Evolutionary conservation across 2,329 filamentous ascomycete genomes (phyloP).

Genomic region (Pestalotiopsis sp.): DNA sequence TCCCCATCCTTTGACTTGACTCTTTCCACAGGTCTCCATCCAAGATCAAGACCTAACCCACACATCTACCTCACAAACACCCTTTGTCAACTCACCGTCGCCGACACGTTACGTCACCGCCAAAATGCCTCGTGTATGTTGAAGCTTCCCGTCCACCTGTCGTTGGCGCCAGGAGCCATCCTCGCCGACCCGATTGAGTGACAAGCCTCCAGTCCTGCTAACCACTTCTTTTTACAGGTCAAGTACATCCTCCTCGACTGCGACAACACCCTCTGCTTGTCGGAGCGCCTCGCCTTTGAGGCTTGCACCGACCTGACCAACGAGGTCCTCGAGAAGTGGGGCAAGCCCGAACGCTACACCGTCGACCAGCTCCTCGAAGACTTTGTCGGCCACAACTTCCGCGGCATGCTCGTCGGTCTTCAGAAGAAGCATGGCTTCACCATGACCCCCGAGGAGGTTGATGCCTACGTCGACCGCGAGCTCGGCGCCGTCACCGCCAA

Average conservation of each 20-base stretch:
- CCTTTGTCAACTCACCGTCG: neutral
- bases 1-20: neutral
- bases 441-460: constrained; percentile 62
- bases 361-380: constrained; percentile 70
- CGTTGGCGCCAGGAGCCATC: neutral
- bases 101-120: constrained; percentile 1
- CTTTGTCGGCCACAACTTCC: constrained; percentile 80
- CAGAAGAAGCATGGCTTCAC: constrained; percentile 71
- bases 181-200: neutral
- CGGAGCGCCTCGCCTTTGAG: constrained; percentile 75
- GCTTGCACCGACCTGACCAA: constrained; percentile 77
- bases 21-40: neutral
- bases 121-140: constrained; percentile 38
- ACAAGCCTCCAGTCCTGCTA: neutral
- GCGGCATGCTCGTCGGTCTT: constrained; percentile 72
- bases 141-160: neutral
- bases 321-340: constrained; percentile 67
- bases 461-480: constrained; percentile 68
- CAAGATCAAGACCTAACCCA: neutral
- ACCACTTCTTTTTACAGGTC: constrained; percentile 43
- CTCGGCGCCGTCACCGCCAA: constrained; percentile 72
- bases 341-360: constrained; percentile 66
- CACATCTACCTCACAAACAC: neutral
- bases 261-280: constrained; percentile 79
- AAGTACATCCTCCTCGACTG: constrained; percentile 64